Evolutionary conservation across 257 asterid genomes (phyloP), one percentile per base, ranked within the genome.

Genomic region (Plantago major): DNA sequence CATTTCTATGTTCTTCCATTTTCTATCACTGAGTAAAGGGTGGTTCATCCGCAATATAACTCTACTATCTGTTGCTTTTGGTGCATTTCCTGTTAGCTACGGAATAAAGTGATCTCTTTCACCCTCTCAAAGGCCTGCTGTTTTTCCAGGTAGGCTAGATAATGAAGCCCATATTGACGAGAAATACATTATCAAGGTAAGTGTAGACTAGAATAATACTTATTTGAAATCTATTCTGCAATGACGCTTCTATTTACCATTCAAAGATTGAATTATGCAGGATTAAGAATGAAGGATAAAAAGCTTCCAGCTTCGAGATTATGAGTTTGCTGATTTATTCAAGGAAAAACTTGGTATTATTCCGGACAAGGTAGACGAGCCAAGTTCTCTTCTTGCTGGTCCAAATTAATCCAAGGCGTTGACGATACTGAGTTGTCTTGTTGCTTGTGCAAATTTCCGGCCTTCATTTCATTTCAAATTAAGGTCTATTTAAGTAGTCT

Each of bases 301-400:
- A 48, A 55, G 30, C 43, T 55, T 69, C 64, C 77, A 65, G 75
- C 65, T 62, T 11, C 68, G 99, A 62, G 96, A 97, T 30, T 93
- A 84, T 73, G 89, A 85, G 69, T 93, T 84, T 80, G 84, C 96
- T 10, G 89, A 89, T 78, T 65, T 93, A 40, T 87, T 93, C 73
- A 87, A 82, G 74, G 92, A 87, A 69, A 89, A 87, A 79, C 97
- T 89, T 69, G 95, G 90, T 58, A 75, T 87, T 71, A 69, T 79
- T 47, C 79, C 89, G 62, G 99, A 93, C 77, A 93, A 89, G 83
- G 96, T 83, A 7, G 99, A 93, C 47, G 99, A 93, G 73, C 89
- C 87, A 97, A 77, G 85, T 76, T 81, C 78, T 74, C 96, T 93
- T 68, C 97, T 93, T 43, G 74, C 96, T 44, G 99, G 99, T 72